phyloP scores from a whole-genome alignment of 495 filamentous ascomycete species.

The Extremus antarcticus region DNA sequence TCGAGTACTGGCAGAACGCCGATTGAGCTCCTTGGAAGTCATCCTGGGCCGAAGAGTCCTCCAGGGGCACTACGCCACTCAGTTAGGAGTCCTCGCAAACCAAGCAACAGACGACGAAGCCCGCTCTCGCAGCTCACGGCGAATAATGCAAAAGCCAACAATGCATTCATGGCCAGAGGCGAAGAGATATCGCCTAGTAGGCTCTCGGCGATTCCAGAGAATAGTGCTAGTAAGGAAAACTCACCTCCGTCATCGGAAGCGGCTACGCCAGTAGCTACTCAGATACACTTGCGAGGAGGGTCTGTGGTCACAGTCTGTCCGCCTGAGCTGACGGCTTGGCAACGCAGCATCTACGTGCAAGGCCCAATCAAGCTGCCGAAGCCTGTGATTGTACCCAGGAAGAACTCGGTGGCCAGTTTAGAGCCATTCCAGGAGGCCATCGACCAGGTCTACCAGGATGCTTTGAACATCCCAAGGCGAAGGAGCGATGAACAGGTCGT shows the following conservation, averaged over 20 bases:
- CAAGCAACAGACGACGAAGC: neutral
- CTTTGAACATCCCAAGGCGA: conserved; percentile 7
- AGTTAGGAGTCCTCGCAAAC: neutral
- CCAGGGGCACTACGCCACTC: neutral
- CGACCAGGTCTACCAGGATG: conserved; percentile 16
- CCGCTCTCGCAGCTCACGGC: conserved; percentile 7
- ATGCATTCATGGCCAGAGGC: neutral
- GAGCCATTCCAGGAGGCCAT: conserved; percentile 22
- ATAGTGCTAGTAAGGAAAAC: neutral
- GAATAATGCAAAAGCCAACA: neutral
- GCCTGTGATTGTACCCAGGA: conserved; percentile 12
- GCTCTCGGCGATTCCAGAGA: conserved; percentile 12
- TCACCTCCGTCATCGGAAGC: conserved; percentile 6
- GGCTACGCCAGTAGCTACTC: conserved; percentile 8
- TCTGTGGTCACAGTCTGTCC: conserved; percentile 19
- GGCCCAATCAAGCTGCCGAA: conserved; percentile 20
- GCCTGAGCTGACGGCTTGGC: conserved; percentile 20
- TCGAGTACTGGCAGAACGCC: conserved; percentile 10
- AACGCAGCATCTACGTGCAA: conserved; percentile 17
- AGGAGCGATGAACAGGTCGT: conserved; percentile 15
- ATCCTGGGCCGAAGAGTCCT: neutral
- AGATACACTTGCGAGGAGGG: conserved; percentile 16
- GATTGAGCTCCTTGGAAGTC: conserved; percentile 14
- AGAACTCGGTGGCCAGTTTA: conserved; percentile 19
- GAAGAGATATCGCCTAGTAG: neutral